Conservation (phyloP, 148 eudicot genomes). For the Diospyros kaki region DNA sequence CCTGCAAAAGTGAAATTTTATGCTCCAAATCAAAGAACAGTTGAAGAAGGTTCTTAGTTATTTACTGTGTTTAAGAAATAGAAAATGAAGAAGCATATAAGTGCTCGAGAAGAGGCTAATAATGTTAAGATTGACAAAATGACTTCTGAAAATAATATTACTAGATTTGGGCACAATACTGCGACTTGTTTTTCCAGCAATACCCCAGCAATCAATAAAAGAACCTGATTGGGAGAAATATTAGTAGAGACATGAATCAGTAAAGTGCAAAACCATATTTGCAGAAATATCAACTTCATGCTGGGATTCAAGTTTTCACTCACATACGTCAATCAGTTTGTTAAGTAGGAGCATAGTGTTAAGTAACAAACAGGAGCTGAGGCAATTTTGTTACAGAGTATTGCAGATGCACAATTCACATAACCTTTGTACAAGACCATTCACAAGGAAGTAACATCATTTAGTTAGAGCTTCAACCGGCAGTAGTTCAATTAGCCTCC, state of each 20-base stretch:
- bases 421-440: background rate
- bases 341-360: background rate
- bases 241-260: background rate
- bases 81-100: background rate
- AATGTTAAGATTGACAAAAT: constrained; percentile 4
- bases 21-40: constrained; percentile 8
- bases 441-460: background rate
- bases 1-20: constrained; percentile 44
- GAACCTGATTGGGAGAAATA: constrained; percentile 43
- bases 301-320: background rate
- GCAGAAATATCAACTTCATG: background rate
- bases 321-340: background rate
- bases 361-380: background rate
- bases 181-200: constrained; percentile 89
- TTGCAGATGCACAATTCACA: background rate
- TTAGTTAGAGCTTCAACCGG: background rate
- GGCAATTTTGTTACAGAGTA: background rate
- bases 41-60: background rate
- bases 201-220: constrained; percentile 76
- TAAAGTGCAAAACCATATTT: constrained; percentile 6
- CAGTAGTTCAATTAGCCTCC: too few relatives aligned
- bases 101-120: background rate
- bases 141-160: constrained; percentile 21
- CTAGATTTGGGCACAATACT: constrained; percentile 78
- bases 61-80: constrained; percentile 5